Evolutionary conservation across 345 rosid species (phyloP), one percentile per base, ranked within the genome.

Genomic region (Populus davidiana): DNA sequence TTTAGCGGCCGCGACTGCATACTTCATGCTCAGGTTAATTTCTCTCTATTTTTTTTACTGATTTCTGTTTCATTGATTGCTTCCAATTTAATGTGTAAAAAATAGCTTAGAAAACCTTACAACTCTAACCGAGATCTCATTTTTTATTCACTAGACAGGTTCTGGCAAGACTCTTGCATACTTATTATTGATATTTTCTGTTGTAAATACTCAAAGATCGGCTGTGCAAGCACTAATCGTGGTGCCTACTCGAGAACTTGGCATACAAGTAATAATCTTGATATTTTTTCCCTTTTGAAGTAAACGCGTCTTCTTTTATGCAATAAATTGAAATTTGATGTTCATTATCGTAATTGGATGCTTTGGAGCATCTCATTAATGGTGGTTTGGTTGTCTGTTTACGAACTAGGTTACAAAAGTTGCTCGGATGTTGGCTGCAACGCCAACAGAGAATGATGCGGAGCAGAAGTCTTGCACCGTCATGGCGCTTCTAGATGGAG

Each of bases 101-200:
- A 47, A 13, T 47, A 47, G 50, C 50, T 3, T 47, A 13, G 5
- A 47, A 47, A 47, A 47, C 50, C 50, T 14, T 27, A 62, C 17
- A 7, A 13, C 36, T 50, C 72, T 80, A 74, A 77, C 80, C 68
- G 73, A 71, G 8, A 73, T 47, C 63, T 79, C 54, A 50, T 11
- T 80, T 87, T 69, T 82, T 85, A 79, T 77, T 18, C 71, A 85
- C 74, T 87, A 89, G 97, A 94, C 97, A 89, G 97, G 98, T 83
- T 93, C 97, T 27, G 98, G 98, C 54, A 92, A 94, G 92, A 94
- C 94, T 39, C 88, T 94, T 86, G 90, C 98, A 3, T 93, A 94
- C 82, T 71, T 94, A n/a, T 77, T 93, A 54, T 80, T 86, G 84
- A 87, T 94, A 72, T 86, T 87, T 81, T 89, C 97, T 8, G 85